phyloP scores from a whole-genome alignment of 192 early-diverging fungal genomes.

The Coemansia sp. region DNA sequence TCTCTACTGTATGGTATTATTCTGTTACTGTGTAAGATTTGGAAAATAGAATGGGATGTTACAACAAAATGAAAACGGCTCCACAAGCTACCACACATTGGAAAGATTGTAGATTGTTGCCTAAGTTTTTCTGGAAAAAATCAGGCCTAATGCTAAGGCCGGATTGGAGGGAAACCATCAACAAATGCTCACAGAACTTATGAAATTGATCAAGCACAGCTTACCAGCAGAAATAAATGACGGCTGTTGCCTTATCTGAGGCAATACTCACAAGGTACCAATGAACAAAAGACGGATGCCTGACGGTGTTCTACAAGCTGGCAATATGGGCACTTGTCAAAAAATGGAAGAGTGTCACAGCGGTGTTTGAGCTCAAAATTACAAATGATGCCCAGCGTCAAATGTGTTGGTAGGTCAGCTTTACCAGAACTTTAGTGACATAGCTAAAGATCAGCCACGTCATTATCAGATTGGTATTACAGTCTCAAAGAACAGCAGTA shows the following conservation, averaged over 20 bases:
- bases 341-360: neutral
- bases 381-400: neutral
- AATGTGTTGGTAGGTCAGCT: neutral
- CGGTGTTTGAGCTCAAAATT: neutral
- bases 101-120: neutral
- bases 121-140: neutral
- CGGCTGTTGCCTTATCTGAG: neutral
- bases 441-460: neutral
- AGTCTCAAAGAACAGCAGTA: neutral
- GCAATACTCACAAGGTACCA: neutral
- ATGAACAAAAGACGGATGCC: constrained; percentile 1
- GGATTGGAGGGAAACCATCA: neutral
- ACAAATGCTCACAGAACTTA: neutral
- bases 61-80: neutral
- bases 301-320: neutral
- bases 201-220: neutral
- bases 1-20: neutral
- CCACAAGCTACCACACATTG: neutral
- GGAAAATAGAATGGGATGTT: neutral
- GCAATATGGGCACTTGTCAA: neutral
- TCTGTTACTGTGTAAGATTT: neutral
- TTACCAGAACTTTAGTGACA: neutral
- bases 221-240: neutral
- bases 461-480: neutral
- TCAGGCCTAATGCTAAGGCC: neutral